These are phyloP conservation scores for Venturia asperata DNA, from an alignment of 2,329 filamentous ascomycete genomes.

Conservation along the genomic window DNA sequence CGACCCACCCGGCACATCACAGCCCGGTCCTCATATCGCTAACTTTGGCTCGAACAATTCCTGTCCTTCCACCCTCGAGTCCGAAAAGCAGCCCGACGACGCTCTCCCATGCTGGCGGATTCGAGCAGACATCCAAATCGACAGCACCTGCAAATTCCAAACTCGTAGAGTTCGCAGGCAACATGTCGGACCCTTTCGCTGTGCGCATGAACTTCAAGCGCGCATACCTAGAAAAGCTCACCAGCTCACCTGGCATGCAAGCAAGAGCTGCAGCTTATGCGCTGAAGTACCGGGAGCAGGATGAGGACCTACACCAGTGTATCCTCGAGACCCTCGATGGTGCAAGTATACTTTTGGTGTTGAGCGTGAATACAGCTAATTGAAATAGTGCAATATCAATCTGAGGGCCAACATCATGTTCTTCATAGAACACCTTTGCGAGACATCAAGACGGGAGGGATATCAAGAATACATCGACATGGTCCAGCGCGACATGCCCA, in stretches of 20 bases:
- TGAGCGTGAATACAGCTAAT: slow-evolving; percentile 14
- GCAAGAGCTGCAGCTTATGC: slow-evolving; percentile 94
- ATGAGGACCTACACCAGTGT: slow-evolving; percentile 94
- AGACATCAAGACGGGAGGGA: slow-evolving; percentile 69
- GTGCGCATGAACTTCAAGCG: slow-evolving; percentile 95
- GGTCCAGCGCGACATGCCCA: slow-evolving; percentile 88
- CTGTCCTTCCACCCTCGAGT: neutral
- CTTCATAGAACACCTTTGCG: slow-evolving; percentile 92
- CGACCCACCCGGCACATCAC: neutral
- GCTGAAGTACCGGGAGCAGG: slow-evolving; percentile 86
- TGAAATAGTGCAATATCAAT: slow-evolving; percentile 81
- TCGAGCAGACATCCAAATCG: no score
- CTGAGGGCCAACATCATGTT: slow-evolving; percentile 98
- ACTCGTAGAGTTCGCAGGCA: neutral
- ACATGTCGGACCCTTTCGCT: slow-evolving; percentile 84
- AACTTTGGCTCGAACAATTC: neutral
- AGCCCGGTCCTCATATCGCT: neutral
- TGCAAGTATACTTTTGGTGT: slow-evolving; percentile 40
- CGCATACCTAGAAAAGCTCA: slow-evolving; percentile 74
- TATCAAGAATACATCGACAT: slow-evolving; percentile 80
- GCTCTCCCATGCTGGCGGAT: no score
- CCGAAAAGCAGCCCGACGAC: no score
- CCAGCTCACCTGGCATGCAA: slow-evolving; percentile 79
- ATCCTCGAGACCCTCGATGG: slow-evolving; percentile 92
- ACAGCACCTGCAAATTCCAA: no score